Evolutionary conservation across 805 yeast genomes (phyloP), one percentile per base, ranked within the genome.

Genomic region (Lipomyces chichibuensis): DNA sequence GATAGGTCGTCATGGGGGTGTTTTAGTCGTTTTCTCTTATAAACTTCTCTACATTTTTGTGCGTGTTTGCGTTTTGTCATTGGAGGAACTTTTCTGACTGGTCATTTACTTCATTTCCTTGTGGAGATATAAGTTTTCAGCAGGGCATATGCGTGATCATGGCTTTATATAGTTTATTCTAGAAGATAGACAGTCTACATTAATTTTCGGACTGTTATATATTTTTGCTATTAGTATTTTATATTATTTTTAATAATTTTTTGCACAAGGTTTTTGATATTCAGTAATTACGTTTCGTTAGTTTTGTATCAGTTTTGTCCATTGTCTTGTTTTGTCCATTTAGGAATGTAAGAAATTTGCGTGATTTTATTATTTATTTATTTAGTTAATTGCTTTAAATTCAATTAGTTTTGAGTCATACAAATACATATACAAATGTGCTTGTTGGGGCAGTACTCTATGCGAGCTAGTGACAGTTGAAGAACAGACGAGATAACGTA

Each of bases 11-110:
- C 11, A n/a, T 17, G 33, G n/a, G 33, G 23, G 57, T n/a, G 57
- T n/a, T 14, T 13, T 54, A 8, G 33, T 54, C 3, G 35, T 54
- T 53, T 14, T 54, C 37, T 54, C 17, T 54, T n/a, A 17, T 29
- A 20, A 8, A 52, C 17, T 27, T 27, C 32, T 52, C 14, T 52
- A 11, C 43, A 37, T 6, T 43, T 43, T 43, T 43, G 49, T 43
- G 49, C 25, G 49, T n/a, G 25, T 43, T 37, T 43, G 49, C 49
- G 20, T 1, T 43, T 17, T 43, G 23, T 54, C 37, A 29, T 54
- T 54, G 57, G 37, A 54, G 43, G 37, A 17, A 20, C 37, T 2
- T 54, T 54, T 54, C 37, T 54, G 57, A n/a, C 57, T n/a, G 8
- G 33, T 29, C 37, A 54, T 54, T 54, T 27, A 14, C 27, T 17